phyloP scores from a whole-genome alignment of 2,329 filamentous ascomycete species.

The Calonectria hawksworthii region DNA sequence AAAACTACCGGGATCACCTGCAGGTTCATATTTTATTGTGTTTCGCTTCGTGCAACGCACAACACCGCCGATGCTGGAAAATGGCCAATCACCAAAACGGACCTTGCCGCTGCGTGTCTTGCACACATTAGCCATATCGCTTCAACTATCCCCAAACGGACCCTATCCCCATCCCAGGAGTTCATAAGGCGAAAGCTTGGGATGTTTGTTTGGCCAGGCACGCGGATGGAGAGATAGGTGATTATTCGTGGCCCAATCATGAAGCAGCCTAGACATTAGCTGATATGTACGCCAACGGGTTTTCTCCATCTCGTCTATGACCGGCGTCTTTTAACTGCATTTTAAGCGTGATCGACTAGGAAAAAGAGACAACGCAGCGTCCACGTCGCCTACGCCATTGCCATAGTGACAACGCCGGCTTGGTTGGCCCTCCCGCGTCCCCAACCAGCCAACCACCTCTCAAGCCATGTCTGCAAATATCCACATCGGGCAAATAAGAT shows the following conservation, averaged over 20 bases:
- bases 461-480: background rate
- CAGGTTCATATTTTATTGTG: background rate
- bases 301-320: background rate
- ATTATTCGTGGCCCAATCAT: background rate
- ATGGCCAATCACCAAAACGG: background rate
- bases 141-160: background rate
- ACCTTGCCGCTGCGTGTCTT: background rate
- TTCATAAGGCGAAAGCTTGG: background rate
- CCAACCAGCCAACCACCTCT: constrained; percentile 11
- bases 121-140: background rate
- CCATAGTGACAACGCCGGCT: background rate
- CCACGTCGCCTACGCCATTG: constrained; percentile 1
- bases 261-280: background rate
- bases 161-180: background rate
- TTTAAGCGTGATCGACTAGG: background rate
- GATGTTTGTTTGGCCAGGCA: background rate
- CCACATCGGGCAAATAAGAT: background rate
- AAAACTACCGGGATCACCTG: background rate
- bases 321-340: background rate
- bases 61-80: background rate
- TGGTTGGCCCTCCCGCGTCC: constrained; percentile 39
- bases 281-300: background rate
- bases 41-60: background rate
- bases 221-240: background rate
- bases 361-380: background rate